Evolutionary conservation across 305 asterid genomes (phyloP).

Genomic region (Solanum hybrid): DNA sequence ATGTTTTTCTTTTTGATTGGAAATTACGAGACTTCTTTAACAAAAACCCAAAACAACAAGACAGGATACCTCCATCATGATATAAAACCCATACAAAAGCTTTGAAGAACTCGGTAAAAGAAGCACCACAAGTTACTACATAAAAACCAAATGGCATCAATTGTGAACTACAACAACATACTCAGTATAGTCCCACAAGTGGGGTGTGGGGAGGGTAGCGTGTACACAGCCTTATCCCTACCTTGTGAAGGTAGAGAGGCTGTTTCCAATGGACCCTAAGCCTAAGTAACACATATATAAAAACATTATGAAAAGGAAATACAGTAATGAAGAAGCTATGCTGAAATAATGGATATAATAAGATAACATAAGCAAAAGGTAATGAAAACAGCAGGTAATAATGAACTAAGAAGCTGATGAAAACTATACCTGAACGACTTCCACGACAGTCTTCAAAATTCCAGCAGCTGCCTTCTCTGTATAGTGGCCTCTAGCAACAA

Average conservation of each 20-base stretch:
- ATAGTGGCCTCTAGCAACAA: constrained; percentile 42
- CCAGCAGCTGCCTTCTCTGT: constrained; percentile 40
- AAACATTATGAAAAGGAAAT: too few species aligned
- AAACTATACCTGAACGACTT: too few species aligned
- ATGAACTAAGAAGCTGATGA: too few species aligned
- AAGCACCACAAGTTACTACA: not conserved
- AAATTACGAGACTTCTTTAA: not conserved
- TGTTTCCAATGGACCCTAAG: too few species aligned
- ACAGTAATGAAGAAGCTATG: too few species aligned
- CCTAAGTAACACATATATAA: too few species aligned
- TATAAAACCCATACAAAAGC: not conserved
- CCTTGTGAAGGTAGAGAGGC: too few species aligned
- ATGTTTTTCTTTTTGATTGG: not conserved
- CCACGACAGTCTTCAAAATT: constrained; percentile 19
- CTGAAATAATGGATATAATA: too few species aligned
- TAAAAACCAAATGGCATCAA: not conserved
- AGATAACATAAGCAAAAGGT: too few species aligned
- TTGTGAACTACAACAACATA: not conserved
- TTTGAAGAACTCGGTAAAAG: not conserved
- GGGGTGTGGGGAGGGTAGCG: not conserved
- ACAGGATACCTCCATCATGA: not conserved
- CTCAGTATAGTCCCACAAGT: not conserved
- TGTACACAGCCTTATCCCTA: not conserved
- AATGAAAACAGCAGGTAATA: too few species aligned
- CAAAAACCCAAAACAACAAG: not conserved